phyloP scores from a whole-genome alignment of 305 asterid species.

The Fraxinus greggii region DNA sequence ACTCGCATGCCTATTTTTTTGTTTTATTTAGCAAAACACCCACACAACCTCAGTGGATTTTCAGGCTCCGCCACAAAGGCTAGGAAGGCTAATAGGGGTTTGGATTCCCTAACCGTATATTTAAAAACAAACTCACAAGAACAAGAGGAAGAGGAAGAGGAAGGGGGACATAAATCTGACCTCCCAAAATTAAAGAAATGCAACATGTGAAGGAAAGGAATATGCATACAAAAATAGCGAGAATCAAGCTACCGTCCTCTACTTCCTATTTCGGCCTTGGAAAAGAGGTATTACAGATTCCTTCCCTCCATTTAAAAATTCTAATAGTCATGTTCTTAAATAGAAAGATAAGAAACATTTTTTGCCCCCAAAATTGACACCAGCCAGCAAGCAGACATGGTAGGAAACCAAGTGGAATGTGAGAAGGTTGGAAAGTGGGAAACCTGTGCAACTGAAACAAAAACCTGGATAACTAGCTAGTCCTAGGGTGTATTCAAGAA shows the following conservation, averaged over 20 bases:
- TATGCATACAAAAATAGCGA: background rate
- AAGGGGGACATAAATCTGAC: background rate
- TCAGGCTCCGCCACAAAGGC: background rate
- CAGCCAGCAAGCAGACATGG: background rate
- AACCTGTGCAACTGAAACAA: background rate
- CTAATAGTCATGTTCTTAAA: background rate
- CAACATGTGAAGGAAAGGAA: background rate
- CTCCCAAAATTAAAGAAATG: background rate
- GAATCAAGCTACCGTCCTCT: background rate
- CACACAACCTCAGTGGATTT: background rate
- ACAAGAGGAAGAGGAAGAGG: background rate
- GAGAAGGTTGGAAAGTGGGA: background rate
- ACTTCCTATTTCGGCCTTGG: background rate
- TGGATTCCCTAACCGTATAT: background rate
- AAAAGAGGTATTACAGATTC: background rate
- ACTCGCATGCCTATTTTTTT: background rate
- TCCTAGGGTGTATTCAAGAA: background rate
- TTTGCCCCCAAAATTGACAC: background rate
- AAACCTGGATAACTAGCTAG: background rate
- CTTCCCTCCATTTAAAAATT: background rate
- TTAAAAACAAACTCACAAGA: background rate
- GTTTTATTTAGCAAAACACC: too few species aligned
- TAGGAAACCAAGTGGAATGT: background rate
- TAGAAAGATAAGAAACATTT: background rate
- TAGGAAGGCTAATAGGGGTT: background rate